Evolutionary conservation across 2,329 filamentous ascomycete genomes (phyloP).

Genomic region (Coniochaeta hoffmannii): DNA sequence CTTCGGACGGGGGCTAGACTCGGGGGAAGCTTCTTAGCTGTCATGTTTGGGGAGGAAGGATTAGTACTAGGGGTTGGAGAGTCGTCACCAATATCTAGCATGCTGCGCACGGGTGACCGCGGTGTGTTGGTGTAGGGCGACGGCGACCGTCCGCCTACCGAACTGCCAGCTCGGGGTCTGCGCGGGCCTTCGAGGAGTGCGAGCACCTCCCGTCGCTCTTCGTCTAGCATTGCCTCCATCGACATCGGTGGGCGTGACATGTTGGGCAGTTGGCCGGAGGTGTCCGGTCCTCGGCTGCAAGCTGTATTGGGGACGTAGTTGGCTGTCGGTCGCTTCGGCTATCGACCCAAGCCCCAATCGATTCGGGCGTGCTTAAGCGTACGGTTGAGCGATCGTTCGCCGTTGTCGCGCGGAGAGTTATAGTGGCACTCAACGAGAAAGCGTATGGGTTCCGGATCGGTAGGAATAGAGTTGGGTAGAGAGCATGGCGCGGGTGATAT

Average conservation of each 20-base stretch:
- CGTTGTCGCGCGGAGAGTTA: background rate
- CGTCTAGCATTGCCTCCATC: constrained; percentile 68
- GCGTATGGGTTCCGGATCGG: background rate
- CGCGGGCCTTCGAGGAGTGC: constrained; percentile 51
- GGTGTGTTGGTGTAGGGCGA: constrained; percentile 48
- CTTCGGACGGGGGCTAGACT: constrained; percentile 40
- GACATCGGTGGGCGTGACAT: constrained; percentile 52
- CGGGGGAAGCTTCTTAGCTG: constrained; percentile 26
- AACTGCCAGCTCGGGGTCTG: constrained; percentile 21
- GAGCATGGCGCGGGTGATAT: background rate
- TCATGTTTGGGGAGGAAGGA: constrained; percentile 7
- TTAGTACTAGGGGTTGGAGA: constrained; percentile 15
- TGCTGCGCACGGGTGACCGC: constrained; percentile 61
- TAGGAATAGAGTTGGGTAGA: background rate
- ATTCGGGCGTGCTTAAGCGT: background rate
- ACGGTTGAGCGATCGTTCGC: background rate
- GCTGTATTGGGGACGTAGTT: background rate
- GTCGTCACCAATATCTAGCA: constrained; percentile 53
- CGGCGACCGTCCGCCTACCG: constrained; percentile 33
- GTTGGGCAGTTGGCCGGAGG: constrained; percentile 8
- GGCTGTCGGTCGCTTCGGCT: background rate
- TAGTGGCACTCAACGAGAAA: background rate
- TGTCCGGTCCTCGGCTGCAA: background rate
- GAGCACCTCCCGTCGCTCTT: constrained; percentile 68
- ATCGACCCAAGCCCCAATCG: background rate